phyloP scores from a whole-genome alignment of 1,284 basidiomycete genomes.

The Cystobasidium pallidum region DNA sequence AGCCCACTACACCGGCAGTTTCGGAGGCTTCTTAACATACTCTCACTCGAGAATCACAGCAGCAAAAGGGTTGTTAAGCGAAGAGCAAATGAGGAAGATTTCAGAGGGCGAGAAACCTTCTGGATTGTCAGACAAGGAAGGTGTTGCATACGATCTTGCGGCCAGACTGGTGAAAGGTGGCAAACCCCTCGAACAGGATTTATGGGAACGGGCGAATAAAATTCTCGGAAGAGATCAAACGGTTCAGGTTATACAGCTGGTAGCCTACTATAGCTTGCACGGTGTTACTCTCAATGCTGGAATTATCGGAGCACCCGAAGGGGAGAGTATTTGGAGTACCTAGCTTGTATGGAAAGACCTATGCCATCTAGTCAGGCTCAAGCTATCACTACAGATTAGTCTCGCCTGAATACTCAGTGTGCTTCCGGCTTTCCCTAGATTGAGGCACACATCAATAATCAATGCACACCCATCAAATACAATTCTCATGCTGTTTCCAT shows the following conservation, averaged over 20 bases:
- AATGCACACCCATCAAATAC: too few species aligned
- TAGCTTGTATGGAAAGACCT: neutral
- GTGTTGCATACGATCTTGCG: conserved; percentile 24
- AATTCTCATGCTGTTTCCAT: too few species aligned
- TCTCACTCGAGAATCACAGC: conserved; percentile 19
- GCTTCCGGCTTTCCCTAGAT: too few species aligned
- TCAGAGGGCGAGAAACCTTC: conserved; percentile 8
- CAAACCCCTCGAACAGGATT: conserved; percentile 18
- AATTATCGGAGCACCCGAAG: conserved; percentile 17
- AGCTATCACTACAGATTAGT: too few species aligned
- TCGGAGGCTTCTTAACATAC: conserved; percentile 23
- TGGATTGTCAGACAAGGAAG: conserved; percentile 10
- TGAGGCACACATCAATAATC: too few species aligned
- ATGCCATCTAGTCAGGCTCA: too few species aligned
- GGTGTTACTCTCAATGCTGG: conserved; percentile 16
- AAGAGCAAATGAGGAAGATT: conserved; percentile 19
- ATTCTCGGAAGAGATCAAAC: conserved; percentile 14
- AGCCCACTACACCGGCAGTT: conserved; percentile 20
- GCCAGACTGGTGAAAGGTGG: conserved; percentile 14
- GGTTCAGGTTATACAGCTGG: conserved; percentile 16
- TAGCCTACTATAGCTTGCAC: conserved; percentile 15
- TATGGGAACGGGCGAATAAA: conserved; percentile 17
- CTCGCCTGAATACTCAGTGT: too few species aligned
- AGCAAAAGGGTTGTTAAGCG: neutral
- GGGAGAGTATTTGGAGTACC: conserved; percentile 16